These are phyloP conservation scores for Apiotrichum siamense DNA, from an alignment of 1,284 basidiomycete species.

Conservation along the genomic window DNA sequence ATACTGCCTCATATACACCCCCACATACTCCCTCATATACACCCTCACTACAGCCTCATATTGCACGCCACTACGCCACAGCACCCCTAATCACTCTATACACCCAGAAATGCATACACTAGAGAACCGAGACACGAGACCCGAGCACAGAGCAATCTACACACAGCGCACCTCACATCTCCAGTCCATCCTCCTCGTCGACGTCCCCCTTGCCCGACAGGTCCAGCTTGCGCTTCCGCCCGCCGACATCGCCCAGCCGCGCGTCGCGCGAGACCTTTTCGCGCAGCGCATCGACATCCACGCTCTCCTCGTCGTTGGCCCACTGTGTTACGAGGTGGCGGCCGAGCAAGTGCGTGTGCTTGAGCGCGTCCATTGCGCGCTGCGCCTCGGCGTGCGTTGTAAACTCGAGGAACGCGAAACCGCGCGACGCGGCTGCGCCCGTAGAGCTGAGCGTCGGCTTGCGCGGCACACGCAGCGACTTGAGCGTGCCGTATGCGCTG, in stretches of 20 bases:
- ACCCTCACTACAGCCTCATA: no score
- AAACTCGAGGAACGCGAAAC: constrained; percentile 96
- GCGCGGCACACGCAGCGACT: constrained; percentile 80
- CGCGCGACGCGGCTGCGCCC: constrained; percentile 53
- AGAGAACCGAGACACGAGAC: background rate
- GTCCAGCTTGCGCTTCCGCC: constrained; percentile 42
- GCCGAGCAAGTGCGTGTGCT: constrained; percentile 92
- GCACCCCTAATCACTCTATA: background rate
- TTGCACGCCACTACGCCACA: no score
- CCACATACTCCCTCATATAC: no score
- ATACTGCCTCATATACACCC: no score
- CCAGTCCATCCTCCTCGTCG: constrained; percentile 33
- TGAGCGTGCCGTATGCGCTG: constrained; percentile 81
- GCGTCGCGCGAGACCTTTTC: constrained; percentile 57
- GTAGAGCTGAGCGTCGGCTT: constrained; percentile 71
- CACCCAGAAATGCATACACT: constrained; percentile 4
- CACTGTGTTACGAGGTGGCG: constrained; percentile 90
- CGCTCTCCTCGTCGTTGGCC: constrained; percentile 65
- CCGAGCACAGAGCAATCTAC: background rate
- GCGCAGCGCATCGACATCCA: constrained; percentile 63
- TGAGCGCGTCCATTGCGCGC: constrained; percentile 72
- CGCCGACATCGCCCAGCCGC: constrained; percentile 26
- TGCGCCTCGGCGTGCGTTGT: constrained; percentile 78
- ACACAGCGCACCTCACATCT: constrained; percentile 15
- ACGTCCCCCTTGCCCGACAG: constrained; percentile 20